Evolutionary conservation across 169 alveolate genomes (phyloP), one percentile per base, ranked within the genome.

Genomic region (Eimeria necatrix): DNA sequence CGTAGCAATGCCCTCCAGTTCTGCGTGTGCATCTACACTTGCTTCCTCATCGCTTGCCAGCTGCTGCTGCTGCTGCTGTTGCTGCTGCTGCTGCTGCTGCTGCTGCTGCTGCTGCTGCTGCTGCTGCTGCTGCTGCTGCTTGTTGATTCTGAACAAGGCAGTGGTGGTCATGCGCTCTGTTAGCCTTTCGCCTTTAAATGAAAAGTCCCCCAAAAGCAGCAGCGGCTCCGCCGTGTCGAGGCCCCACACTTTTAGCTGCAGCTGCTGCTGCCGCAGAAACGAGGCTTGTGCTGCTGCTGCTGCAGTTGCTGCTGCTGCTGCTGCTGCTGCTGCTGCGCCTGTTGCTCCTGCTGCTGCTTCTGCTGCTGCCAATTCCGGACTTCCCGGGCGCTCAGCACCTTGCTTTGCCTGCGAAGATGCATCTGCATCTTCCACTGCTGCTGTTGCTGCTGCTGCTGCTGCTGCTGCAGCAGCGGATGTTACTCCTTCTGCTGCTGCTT

Each of bases 281-380:
- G 91, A 74, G 26, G 91, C 91, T 41, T 74, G 78, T 53, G 91
- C 91, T 83, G 91, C 91, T 22, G 76, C 74, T 81, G 53, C 46
- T 81, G 49, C 91, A 9, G 73, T 53, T 53, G 70, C 73, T 81
- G 56, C 53, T 56, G 74, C 26, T 81, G 74, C 16, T 81, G 70
- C 74, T 14, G 26, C 76, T 41, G 59, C 41, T 3, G 49, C 80
- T 10, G 49, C 12, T 20, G 26, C 46, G 10, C 49, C 80, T 3
- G 12, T 56, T 49, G 59, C 26, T 20, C 32, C 32, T 3, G n/a
- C 64, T 6, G 32, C 24, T 5, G 68, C 71, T 49, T 2, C 52
- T 48, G 61, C 49, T 52, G 88, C 61, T 16, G 68, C 87, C 41
- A 53, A 8, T 12, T 20, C 41, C 51, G 5, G 56, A 0, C 53